These are phyloP conservation scores for Ehretia macrophylla DNA, from an alignment of 257 asterid genomes.

Conservation along the genomic window DNA sequence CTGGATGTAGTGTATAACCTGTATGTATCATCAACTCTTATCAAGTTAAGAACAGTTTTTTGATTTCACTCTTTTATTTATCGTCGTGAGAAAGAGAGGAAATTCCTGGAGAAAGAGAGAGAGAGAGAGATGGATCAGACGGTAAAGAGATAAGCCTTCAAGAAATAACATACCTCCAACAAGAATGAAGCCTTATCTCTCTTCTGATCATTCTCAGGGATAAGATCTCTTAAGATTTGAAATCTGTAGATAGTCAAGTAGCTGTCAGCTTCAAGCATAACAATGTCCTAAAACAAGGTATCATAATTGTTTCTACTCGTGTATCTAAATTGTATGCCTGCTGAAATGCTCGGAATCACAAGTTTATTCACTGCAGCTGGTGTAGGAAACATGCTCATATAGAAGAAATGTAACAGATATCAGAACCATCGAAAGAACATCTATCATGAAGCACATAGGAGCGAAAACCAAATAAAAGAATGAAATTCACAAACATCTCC, in stretches of 20 bases:
- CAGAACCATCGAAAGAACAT: too few relatives aligned
- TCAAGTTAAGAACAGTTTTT: not conserved
- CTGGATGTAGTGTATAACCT: conserved; percentile 89
- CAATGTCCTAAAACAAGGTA: not conserved
- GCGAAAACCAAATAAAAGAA: too few relatives aligned
- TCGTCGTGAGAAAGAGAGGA: not conserved
- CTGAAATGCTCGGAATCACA: too few relatives aligned
- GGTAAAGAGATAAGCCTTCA: conserved; percentile 11
- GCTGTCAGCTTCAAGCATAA: conserved; percentile 12
- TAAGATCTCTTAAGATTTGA: conserved; percentile 61
- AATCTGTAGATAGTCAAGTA: conserved; percentile 41
- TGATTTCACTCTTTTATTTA: not conserved
- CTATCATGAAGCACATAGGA: too few relatives aligned
- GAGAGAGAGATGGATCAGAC: not conserved
- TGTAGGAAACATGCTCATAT: too few relatives aligned
- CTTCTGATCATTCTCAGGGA: conserved; percentile 82
- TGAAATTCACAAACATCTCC: too few relatives aligned
- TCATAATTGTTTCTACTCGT: not conserved
- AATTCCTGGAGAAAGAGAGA: not conserved
- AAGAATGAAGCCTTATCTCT: conserved; percentile 78
- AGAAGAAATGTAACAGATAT: too few relatives aligned
- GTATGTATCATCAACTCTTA: conserved; percentile 23
- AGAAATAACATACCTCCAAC: conserved; percentile 57
- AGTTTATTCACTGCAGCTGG: too few relatives aligned
- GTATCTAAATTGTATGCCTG: not conserved